Conservation (phyloP, 371 early-diverging fungal genomes). For the Nematocida displodere region DNA sequence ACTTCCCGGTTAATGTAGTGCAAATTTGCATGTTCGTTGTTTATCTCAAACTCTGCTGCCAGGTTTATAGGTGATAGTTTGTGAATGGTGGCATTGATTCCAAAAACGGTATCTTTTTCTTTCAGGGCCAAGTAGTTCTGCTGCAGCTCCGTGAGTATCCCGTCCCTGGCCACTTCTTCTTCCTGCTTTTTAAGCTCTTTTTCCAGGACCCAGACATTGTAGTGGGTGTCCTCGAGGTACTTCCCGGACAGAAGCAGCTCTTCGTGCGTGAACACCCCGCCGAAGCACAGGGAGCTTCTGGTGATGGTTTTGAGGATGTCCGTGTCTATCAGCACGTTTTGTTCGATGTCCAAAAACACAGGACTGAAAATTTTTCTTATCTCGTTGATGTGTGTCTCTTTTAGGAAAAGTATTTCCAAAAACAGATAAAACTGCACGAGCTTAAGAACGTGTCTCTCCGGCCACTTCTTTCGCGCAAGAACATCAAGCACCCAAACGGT, state of each 20-base stretch:
- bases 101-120: conserved; percentile 45
- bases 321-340: conserved; percentile 24
- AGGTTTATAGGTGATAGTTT: conserved; percentile 34
- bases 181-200: conserved; percentile 17
- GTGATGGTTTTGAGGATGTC: conserved; percentile 3
- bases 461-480: conserved; percentile 29
- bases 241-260: conserved; percentile 24
- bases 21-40: conserved; percentile 38
- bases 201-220: conserved; percentile 44
- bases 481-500: neutral
- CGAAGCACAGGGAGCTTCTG: neutral
- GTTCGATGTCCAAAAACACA: conserved; percentile 31
- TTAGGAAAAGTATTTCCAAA: conserved; percentile 26
- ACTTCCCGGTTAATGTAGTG: conserved; percentile 16
- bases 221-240: neutral
- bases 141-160: conserved; percentile 44
- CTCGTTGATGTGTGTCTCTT: neutral
- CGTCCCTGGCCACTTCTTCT: conserved; percentile 31
- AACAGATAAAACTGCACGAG: conserved; percentile 39
- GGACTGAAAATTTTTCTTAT: conserved; percentile 16
- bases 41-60: conserved; percentile 43
- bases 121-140: conserved; percentile 23
- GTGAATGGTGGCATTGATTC: conserved; percentile 34
- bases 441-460: conserved; percentile 3
- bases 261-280: neutral